A percentile compares a stretch with the other conserved stretches of the same genome.
phyloP scores from a whole-genome alignment of 1,284 basidiomycete genomes.

The Papiliotrema terrestris region DNA sequence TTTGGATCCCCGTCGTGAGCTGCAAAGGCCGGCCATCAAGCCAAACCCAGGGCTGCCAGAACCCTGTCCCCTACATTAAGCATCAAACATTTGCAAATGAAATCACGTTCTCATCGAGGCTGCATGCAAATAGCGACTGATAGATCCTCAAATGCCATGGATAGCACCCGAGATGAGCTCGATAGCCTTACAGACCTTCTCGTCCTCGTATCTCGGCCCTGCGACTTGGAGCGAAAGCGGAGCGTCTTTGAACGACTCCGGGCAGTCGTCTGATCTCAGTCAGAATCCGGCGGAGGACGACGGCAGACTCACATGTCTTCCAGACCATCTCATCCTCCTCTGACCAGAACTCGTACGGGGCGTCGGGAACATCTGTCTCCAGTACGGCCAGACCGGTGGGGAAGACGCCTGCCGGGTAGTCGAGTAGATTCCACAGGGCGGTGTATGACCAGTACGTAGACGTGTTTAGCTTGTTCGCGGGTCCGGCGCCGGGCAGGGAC shows the following conservation, averaged over 20 bases:
- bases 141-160: too few species aligned
- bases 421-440: constrained; percentile 62
- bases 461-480: constrained; percentile 30
- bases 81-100: too few species aligned
- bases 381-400: constrained; percentile 56
- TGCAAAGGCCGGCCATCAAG: too few species aligned
- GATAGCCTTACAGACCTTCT: constrained; percentile 6
- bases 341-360: constrained; percentile 23
- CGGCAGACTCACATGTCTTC: background rate
- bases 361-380: constrained; percentile 29
- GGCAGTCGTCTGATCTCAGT: constrained; percentile 2
- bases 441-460: constrained; percentile 55
- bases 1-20: too few species aligned
- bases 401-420: constrained; percentile 64
- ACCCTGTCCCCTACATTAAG: too few species aligned
- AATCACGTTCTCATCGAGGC: too few species aligned
- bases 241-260: constrained; percentile 13
- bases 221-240: constrained; percentile 20
- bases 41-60: too few species aligned
- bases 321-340: background rate
- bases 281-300: too few species aligned
- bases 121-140: too few species aligned
- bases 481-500: constrained; percentile 32
- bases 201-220: constrained; percentile 20
- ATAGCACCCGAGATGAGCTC: too few species aligned